Evolutionary conservation across 163 green algal species (phyloP).

Genomic region (Prototheca stagnorum): DNA sequence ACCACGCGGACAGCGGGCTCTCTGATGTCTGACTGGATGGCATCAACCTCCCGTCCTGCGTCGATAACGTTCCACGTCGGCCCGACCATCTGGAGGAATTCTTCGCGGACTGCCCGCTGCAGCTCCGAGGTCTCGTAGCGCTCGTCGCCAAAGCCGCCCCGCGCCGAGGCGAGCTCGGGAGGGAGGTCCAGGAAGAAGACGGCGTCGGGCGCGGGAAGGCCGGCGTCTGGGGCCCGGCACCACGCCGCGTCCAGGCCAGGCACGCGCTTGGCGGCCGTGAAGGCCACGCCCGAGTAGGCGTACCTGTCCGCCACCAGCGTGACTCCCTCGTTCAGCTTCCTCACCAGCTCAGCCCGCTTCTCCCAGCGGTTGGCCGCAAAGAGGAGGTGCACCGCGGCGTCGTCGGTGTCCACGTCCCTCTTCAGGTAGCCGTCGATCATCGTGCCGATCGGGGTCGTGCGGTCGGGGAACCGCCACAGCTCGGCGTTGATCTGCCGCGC

Average conservation of each 20-base stretch:
- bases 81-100: slow-evolving; percentile 32
- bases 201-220: slow-evolving; percentile 70
- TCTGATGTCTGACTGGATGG: slow-evolving; percentile 17
- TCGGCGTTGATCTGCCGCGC: too few species aligned
- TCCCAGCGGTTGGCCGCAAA: slow-evolving; percentile 91
- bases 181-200: slow-evolving; percentile 68
- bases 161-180: slow-evolving; percentile 30
- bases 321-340: slow-evolving; percentile 45
- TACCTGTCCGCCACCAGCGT: slow-evolving; percentile 91
- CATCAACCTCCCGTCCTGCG: slow-evolving; percentile 24
- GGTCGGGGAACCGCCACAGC: slow-evolving; percentile 82
- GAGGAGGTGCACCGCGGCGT: slow-evolving; percentile 71
- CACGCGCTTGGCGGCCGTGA: slow-evolving; percentile 73
- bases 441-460: slow-evolving; percentile 62
- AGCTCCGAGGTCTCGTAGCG: slow-evolving; percentile 70
- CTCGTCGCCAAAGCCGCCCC: slow-evolving; percentile 77
- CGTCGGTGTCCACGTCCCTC: slow-evolving; percentile 47
- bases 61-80: slow-evolving; percentile 40
- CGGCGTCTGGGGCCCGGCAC: slow-evolving; percentile 57
- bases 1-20: background rate
- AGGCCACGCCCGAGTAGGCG: slow-evolving; percentile 78
- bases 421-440: slow-evolving; percentile 80
- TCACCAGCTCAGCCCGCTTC: slow-evolving; percentile 50
- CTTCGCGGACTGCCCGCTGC: slow-evolving; percentile 47
- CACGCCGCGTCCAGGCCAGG: slow-evolving; percentile 39